A percentile compares a stretch with the other conserved stretches of the same genome.
Conservation (phyloP, 371 early-diverging fungal species). For the Capillidium rhysosporum region DNA sequence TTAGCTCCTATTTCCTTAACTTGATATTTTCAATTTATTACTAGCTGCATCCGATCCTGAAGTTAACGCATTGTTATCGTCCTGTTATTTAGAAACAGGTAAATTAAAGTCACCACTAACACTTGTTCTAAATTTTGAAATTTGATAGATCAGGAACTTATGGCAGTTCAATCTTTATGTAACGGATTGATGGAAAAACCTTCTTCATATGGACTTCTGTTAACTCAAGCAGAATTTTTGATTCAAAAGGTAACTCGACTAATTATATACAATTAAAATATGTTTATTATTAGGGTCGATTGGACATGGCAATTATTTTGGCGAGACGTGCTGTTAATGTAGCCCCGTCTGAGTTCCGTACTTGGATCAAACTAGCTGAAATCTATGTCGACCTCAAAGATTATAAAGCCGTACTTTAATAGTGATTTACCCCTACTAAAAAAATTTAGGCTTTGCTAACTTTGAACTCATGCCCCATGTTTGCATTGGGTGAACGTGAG, state of each 20-base stretch:
- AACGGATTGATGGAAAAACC: slow-evolving; percentile 56
- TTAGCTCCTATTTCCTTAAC: slow-evolving; percentile 7
- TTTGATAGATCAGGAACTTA: slow-evolving; percentile 57
- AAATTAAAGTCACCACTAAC: not conserved
- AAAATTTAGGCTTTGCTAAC: slow-evolving; percentile 58
- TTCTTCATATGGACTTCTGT: slow-evolving; percentile 59
- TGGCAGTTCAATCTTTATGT: slow-evolving; percentile 68
- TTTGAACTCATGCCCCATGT: slow-evolving; percentile 94
- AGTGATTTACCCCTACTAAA: not conserved
- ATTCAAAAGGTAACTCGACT: slow-evolving; percentile 32
- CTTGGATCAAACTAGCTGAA: slow-evolving; percentile 85
- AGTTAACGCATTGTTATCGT: slow-evolving; percentile 65
- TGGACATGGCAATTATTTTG: slow-evolving; percentile 57
- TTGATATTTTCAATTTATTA: slow-evolving; percentile 5
- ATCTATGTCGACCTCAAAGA: slow-evolving; percentile 71
- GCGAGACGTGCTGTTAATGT: slow-evolving; percentile 81
- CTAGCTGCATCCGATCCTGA: slow-evolving; percentile 69
- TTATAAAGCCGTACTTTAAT: slow-evolving; percentile 43
- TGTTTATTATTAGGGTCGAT: slow-evolving; percentile 11
- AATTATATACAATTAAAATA: not conserved
- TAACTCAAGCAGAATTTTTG: slow-evolving; percentile 75
- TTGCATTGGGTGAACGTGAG: slow-evolving; percentile 76
- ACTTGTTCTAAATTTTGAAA: not conserved
- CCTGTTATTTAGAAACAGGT: slow-evolving; percentile 47
- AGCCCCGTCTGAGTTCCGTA: slow-evolving; percentile 85